Evolutionary conservation across 2,329 filamentous ascomycete genomes (phyloP).

Genomic region (Dichotomopilus funicola): DNA sequence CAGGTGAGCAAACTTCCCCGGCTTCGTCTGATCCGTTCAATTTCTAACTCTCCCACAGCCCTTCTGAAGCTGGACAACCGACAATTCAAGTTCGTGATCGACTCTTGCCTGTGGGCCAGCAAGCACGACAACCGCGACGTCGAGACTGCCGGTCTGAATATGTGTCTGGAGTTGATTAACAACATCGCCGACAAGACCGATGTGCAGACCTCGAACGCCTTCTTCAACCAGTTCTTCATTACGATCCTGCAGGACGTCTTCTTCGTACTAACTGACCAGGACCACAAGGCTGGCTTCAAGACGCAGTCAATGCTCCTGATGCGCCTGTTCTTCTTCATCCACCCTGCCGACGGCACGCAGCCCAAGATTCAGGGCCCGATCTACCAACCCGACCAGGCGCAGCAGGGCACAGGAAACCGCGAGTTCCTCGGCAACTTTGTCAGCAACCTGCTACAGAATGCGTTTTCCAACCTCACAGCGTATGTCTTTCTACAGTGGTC

Average conservation of each 20-base stretch:
- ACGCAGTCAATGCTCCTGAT: constrained; percentile 90
- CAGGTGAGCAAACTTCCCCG: constrained; percentile 40
- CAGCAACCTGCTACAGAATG: constrained; percentile 73
- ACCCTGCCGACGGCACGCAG: constrained; percentile 57
- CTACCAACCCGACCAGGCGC: constrained; percentile 77
- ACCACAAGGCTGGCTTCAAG: constrained; percentile 99
- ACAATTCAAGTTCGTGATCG: constrained; percentile 99
- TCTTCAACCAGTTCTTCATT: constrained; percentile 97
- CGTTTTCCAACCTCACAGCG: constrained; percentile 89
- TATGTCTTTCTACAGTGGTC: constrained; percentile 39
- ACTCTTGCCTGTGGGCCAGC: constrained; percentile 99
- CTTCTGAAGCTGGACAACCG: constrained; percentile 89
- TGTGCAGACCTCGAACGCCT: constrained; percentile 75
- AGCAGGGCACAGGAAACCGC: constrained; percentile 75
- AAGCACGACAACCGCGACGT: constrained; percentile 99
- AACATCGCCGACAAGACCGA: constrained; percentile 96
- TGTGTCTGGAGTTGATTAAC: constrained; percentile 95
- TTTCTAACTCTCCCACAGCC: constrained; percentile 36
- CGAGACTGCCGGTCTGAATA: constrained; percentile 90
- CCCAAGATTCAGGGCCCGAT: constrained; percentile 91
- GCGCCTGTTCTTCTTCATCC: constrained; percentile 94
- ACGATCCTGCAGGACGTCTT: constrained; percentile 96
- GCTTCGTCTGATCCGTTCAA: constrained; percentile 4
- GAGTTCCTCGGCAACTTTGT: constrained; percentile 90
- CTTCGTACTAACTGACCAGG: constrained; percentile 93